Conservation (phyloP, 306 rosid species). For the Sicyos baderoa region DNA sequence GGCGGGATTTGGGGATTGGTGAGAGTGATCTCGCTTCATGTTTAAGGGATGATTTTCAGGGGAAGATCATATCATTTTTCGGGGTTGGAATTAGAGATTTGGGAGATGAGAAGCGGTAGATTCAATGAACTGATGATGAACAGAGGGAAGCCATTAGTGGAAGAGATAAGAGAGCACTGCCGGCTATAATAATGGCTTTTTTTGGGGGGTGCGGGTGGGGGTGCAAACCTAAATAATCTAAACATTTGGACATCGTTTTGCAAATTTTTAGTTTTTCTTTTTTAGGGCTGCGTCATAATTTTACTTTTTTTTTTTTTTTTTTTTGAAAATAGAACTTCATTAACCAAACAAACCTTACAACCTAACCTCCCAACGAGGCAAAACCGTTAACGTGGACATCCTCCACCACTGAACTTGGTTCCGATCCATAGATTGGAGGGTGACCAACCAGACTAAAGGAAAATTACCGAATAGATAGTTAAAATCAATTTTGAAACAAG, state of each 20-base stretch:
- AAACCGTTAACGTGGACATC: no score
- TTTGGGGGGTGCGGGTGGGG: neutral
- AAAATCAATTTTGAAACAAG: no score
- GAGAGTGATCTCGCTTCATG: constrained; percentile 33
- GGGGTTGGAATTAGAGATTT: neutral
- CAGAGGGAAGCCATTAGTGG: constrained; percentile 21
- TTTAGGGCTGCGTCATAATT: neutral
- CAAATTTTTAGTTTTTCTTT: neutral
- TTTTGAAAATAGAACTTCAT: no score
- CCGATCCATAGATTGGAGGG: no score
- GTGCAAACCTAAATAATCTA: neutral
- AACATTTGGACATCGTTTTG: neutral
- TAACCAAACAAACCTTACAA: no score
- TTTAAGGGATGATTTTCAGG: neutral
- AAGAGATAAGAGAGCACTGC: constrained; percentile 57
- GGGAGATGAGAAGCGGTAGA: constrained; percentile 24
- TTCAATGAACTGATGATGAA: constrained; percentile 19
- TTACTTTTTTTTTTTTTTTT: no score
- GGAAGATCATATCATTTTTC: neutral
- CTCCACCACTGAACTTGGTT: no score
- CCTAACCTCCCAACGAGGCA: no score
- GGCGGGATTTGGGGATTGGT: constrained; percentile 1
- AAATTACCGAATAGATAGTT: no score
- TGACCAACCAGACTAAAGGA: no score
- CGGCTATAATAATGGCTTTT: constrained; percentile 50